Base-by-base conservation (phyloP, 2,329 filamentous ascomycete genomes). In the Stachybotrys elegans region DNA sequence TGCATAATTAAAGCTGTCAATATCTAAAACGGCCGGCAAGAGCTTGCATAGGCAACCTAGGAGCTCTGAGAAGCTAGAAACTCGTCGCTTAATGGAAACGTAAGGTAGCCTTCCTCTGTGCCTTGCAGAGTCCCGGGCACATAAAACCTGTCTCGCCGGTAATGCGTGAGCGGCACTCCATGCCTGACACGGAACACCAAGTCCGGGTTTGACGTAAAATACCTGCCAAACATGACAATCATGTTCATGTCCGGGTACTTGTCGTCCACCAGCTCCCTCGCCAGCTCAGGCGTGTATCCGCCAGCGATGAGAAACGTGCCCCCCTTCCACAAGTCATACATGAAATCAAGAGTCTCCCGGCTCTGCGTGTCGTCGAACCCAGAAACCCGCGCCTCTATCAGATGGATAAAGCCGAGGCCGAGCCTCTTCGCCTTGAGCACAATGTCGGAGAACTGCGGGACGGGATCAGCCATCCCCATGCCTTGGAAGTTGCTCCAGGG, bases 391-490 rank as follows among this genome's bases (percentile, higher is more conserved):
- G 78, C 71, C 54, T 86, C 80, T 7, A 86, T 64, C 0, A 84
- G 46, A 56, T 85, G 81, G 2, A 84, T 57, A 54, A 81, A 86
- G 0, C 80, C 73, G 13, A 87, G 63, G 2, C 73, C 68, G 2
- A 82, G 57, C 21, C 66, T 59, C 43, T 70, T 73, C 11, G 81
- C 63, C 34, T 73, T 69, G 23, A 63, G 53, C 34, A 80, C 68
- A 7, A 85, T 56, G 52, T 86, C 68, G 0, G 65, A 66, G 55
- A 86, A 88, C 48, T 87, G 81, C 0, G 81, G 77, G 8, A 78
- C 55, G 0, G 82, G 81, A 36, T 87, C 71, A 0, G 60, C 51
- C 78, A 85, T 84, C 4, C 66, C 64, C 81, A 86, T 83, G 23
- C 72, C 73, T 47, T 86, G 79, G 63, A 81, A 86, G 0, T 63